phyloP scores from a whole-genome alignment of 2,329 filamentous ascomycete genomes.

The Fusarium sp. region DNA sequence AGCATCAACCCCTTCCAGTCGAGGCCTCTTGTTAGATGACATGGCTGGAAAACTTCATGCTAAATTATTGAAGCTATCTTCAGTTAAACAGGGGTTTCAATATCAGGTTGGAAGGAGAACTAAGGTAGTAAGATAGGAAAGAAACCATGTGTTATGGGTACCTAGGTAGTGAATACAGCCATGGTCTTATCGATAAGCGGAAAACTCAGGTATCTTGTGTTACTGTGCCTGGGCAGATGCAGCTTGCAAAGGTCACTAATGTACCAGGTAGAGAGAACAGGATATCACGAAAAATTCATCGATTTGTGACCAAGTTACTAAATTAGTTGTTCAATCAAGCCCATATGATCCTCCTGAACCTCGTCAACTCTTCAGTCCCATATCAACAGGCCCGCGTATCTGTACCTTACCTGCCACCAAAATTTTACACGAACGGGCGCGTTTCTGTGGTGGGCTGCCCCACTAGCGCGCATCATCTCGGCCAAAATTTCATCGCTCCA shows the following conservation, averaged over 20 bases:
- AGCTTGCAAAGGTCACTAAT: background rate
- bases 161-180: no score
- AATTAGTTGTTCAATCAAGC: background rate
- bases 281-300: background rate
- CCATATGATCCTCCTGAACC: no score
- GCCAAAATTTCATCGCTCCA: slow-evolving; percentile 43
- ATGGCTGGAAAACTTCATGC: slow-evolving; percentile 14
- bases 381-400: no score
- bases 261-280: background rate
- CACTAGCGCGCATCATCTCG: slow-evolving; percentile 34
- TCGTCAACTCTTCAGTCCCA: no score
- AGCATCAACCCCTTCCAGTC: slow-evolving; percentile 45
- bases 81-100: no score
- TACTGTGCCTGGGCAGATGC: no score
- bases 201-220: background rate
- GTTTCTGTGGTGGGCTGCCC: slow-evolving; percentile 26
- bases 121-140: no score
- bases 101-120: no score
- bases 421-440: slow-evolving; percentile 31
- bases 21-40: slow-evolving; percentile 49
- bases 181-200: background rate
- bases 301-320: background rate
- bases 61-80: no score
- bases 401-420: background rate
- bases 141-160: no score